Evolutionary conservation across 768 basidiomycete genomes (phyloP), one percentile per base, ranked within the genome.

Genomic region (Pulveroboletus sp.): DNA sequence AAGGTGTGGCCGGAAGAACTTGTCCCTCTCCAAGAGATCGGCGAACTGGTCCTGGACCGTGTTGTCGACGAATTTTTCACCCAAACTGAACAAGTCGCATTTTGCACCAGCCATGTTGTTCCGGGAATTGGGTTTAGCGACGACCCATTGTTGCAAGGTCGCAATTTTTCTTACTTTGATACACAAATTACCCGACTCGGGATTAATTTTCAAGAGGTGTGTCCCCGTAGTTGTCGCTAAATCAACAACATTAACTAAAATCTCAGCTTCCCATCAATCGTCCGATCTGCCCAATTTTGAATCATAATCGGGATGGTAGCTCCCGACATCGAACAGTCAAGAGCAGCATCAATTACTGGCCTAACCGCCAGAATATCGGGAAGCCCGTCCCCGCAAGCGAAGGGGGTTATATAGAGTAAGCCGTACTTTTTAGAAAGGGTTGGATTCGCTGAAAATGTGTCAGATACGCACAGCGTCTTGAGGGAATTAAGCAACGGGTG

Each of bases 141-240:
- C 61, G 88, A 91, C 58, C 89, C 89, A 4, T 69, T 92, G 23
- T 72, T 92, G n/a, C 86, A 88, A 69, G 85, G 86, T 5, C 76
- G 93, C 34, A 91, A 90, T 69, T 92, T 93, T 68, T 86, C 83
- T 0, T 94, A 94, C 70, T 80, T 85, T 56, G 90, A 95, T 64
- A 93, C 90, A 0, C 90, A 93, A 58, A 75, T 91, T 42, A 77
- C 81, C 4, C 80, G 93, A 19, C 69, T 94, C 13, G 93, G 92
- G 5, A 65, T 85, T 27, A 94, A 94, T 64, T 94, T 82, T 75
- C 75, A 86, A 59, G 77, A 82, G 68, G 81, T 79, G 40, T 14
- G 70, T 23, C 14, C 10, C n/a, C 31, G 2, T 17, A 29, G 17
- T n/a, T 35, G 32, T 20, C 11, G 12, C 3, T 11, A 17, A n/a